Evolutionary conservation across 2,329 filamentous ascomycete species (phyloP).

Genomic region (Truncatella angustata): DNA sequence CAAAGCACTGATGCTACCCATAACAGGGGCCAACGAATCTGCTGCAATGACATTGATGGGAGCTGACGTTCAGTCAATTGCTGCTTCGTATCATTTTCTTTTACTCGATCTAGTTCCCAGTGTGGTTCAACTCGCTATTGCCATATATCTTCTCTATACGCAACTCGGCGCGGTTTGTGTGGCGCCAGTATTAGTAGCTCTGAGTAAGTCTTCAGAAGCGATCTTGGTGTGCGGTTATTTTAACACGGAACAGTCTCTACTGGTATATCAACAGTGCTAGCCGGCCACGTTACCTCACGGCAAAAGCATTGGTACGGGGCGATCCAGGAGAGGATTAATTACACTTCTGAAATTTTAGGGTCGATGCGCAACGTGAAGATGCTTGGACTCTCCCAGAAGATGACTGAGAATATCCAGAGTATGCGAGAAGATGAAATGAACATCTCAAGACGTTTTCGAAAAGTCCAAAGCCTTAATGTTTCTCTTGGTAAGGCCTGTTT

Average conservation of each 20-base stretch:
- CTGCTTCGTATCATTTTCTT: constrained; percentile 9
- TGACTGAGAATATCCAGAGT: constrained; percentile 13
- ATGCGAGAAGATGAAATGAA: constrained; percentile 16
- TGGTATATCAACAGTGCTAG: constrained; percentile 6
- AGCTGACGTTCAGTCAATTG: constrained; percentile 14
- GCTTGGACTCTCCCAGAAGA: constrained; percentile 14
- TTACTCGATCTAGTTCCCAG: constrained; percentile 7
- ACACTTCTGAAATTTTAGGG: constrained; percentile 16
- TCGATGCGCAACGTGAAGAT: constrained; percentile 19
- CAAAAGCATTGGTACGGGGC: constrained; percentile 17
- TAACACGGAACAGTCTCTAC: constrained; percentile 1
- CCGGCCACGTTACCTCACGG: constrained; percentile 1
- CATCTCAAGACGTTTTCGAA: constrained; percentile 15
- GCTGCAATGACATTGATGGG: constrained; percentile 23
- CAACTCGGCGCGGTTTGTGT: constrained; percentile 13
- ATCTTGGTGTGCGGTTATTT: no score
- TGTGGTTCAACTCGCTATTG: constrained; percentile 8
- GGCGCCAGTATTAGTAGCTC: constrained; percentile 11
- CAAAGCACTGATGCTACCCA: no score
- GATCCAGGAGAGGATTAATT: constrained; percentile 10
- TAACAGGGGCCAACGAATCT: no score
- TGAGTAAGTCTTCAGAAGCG: no score
- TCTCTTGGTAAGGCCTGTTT: constrained; percentile 11
- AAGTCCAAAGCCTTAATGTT: constrained; percentile 14
- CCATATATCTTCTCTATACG: constrained; percentile 11